Base-by-base conservation (phyloP, 257 asterid species). In the Plectranthus barbatus region DNA sequence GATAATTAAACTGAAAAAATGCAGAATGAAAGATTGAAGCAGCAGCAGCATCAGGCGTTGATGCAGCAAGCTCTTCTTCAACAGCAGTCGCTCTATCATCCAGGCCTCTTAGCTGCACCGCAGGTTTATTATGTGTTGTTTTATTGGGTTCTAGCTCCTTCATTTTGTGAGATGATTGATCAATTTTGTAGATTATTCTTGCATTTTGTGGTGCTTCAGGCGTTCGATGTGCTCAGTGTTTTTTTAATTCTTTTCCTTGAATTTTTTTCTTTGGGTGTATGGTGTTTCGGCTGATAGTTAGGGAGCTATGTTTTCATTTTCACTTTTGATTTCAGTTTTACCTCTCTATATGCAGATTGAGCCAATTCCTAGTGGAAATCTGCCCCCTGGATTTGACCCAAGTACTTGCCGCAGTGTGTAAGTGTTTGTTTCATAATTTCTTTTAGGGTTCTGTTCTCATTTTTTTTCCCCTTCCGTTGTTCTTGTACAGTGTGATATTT, bases 311-410 rank as follows among this genome's bases (percentile, higher is more conserved):
- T 59, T 60, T 46, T 60, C 13, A 4, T 70, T 69, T 74, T 77
- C 46, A 23, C 69, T 47, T 60, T 10, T 26, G 6, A 18, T 20
- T n/a, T 19, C 6, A 36, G 10, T 34, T 18, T 42, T 67, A 33
- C 63, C 60, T 36, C 56, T 8, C 47, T 29, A 36, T 79, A 68
- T 84, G 84, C 95, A 91, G 98, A 81, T 90, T 84, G 95, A 90
- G 84, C 97, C 95, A 62, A 83, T 91, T 61, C 90, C 95, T 74
- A 91, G 96, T 84, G 96, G 98, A 76, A 91, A 91, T 86, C 80
- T 91, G 74, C 96, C 98, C 80, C 96, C 98, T 76, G 95, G 98
- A 61, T 91, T 91, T 77, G 96, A 91, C 80, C 96, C 96, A 77
- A 88, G 78, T 80, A 80, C 96, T 73, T 88, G 98, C 90, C 92